Conservation (phyloP, 306 rosid genomes). For the Glycine soja region DNA sequence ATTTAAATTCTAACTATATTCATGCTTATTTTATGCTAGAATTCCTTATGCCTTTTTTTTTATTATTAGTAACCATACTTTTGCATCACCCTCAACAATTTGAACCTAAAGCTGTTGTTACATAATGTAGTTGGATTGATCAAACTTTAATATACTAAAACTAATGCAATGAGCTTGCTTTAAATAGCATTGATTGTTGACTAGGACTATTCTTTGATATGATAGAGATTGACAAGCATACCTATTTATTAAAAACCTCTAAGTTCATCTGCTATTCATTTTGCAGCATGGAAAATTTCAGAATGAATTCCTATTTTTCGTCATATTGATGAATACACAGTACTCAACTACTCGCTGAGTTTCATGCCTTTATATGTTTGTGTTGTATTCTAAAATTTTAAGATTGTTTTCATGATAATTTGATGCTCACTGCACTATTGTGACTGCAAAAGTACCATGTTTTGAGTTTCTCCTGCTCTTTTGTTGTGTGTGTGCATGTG, state of each 20-base stretch:
- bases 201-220: not conserved
- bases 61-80: not conserved
- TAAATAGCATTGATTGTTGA: not conserved
- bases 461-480: conserved; percentile 35
- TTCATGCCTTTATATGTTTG: conserved; percentile 30
- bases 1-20: not conserved
- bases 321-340: conserved; percentile 4
- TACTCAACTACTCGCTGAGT: not conserved
- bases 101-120: conserved; percentile 36
- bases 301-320: conserved; percentile 15
- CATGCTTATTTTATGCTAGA: no score
- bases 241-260: not conserved
- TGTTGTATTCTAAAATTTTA: conserved; percentile 24
- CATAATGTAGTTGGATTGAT: conserved; percentile 2
- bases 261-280: conserved; percentile 2
- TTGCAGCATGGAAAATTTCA: conserved; percentile 24
- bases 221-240: not conserved
- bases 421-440: not conserved
- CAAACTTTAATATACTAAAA: conserved; percentile 16
- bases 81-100: conserved; percentile 29
- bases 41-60: no score
- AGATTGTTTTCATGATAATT: conserved; percentile 11
- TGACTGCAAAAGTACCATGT: conserved; percentile 12
- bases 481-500: not conserved
- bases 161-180: conserved; percentile 31